These are phyloP conservation scores for Candida tallmaniae DNA, from an alignment of 805 yeast genomes.

Conservation along the genomic window DNA sequence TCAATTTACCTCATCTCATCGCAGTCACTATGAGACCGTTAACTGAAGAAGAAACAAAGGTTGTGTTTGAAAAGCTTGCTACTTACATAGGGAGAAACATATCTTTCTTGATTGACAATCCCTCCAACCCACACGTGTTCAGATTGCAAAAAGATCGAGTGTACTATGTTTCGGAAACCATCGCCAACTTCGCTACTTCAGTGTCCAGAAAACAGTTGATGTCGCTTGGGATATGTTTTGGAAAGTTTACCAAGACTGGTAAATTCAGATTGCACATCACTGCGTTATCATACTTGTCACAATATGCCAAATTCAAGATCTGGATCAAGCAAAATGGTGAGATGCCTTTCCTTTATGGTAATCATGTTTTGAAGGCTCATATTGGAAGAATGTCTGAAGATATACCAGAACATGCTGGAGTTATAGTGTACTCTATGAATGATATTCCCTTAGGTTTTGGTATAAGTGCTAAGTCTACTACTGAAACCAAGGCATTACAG, in stretches of 20 bases:
- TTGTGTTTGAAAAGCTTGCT: constrained; percentile 92
- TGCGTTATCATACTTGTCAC: constrained; percentile 75
- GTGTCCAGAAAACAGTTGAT: constrained; percentile 84
- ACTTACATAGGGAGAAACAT: constrained; percentile 96
- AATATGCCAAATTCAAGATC: constrained; percentile 85
- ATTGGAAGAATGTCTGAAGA: constrained; percentile 96
- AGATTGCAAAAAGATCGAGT: constrained; percentile 95
- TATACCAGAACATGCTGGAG: constrained; percentile 97
- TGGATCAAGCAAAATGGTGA: constrained; percentile 98
- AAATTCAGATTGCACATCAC: constrained; percentile 94
- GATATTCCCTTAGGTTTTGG: constrained; percentile 96
- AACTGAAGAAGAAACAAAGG: constrained; percentile 95
- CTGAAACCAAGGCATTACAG: constrained; percentile 80
- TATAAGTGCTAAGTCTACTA: constrained; percentile 85
- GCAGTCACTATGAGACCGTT: constrained; percentile 70
- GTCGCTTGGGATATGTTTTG: constrained; percentile 91
- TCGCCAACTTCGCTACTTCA: constrained; percentile 84
- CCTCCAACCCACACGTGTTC: constrained; percentile 87
- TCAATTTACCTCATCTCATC: constrained; percentile 10
- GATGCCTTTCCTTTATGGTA: constrained; percentile 96
- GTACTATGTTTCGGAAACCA: constrained; percentile 79
- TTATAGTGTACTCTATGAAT: constrained; percentile 83
- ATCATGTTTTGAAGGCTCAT: constrained; percentile 94
- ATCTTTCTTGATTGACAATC: constrained; percentile 77
- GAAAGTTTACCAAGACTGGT: constrained; percentile 96